phyloP scores from a whole-genome alignment of 306 rosid genomes.

The Vigna angularis region DNA sequence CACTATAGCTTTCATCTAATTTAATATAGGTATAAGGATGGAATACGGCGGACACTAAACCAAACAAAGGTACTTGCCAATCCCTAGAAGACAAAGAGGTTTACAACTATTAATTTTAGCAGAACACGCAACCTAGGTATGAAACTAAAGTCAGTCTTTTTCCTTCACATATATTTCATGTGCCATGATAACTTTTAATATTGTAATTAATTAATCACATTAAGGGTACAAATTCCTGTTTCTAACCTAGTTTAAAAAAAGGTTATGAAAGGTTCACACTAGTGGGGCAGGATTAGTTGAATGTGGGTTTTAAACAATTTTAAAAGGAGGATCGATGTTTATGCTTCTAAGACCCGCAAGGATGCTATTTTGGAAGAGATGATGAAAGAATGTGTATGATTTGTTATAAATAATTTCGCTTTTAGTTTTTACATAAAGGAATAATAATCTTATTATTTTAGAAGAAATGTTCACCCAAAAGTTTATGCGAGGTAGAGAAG shows the following conservation, averaged over 20 bases:
- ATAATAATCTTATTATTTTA: background rate
- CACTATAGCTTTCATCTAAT: background rate
- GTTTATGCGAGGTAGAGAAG: background rate
- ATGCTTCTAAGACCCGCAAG: conserved; percentile 16
- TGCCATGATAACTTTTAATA: background rate
- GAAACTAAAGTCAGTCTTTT: background rate
- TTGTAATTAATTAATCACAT: background rate
- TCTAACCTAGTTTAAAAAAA: background rate
- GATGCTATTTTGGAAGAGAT: too few relatives aligned
- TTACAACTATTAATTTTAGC: background rate
- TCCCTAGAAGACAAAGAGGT: background rate
- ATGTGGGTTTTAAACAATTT: conserved; percentile 4
- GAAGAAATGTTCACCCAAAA: background rate
- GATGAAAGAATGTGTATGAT: too few relatives aligned
- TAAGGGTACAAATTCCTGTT: background rate
- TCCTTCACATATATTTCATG: background rate
- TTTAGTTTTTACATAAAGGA: too few relatives aligned
- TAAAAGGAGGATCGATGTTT: background rate
- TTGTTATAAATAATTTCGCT: too few relatives aligned
- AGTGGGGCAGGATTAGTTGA: conserved; percentile 29
- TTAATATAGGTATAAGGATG: background rate
- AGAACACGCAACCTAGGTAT: background rate
- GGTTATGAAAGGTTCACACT: background rate
- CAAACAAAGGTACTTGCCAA: background rate
- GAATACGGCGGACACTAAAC: background rate